Evolutionary conservation across 352 stramenopile species (phyloP).

Genomic region (Pythium sukuiense): DNA sequence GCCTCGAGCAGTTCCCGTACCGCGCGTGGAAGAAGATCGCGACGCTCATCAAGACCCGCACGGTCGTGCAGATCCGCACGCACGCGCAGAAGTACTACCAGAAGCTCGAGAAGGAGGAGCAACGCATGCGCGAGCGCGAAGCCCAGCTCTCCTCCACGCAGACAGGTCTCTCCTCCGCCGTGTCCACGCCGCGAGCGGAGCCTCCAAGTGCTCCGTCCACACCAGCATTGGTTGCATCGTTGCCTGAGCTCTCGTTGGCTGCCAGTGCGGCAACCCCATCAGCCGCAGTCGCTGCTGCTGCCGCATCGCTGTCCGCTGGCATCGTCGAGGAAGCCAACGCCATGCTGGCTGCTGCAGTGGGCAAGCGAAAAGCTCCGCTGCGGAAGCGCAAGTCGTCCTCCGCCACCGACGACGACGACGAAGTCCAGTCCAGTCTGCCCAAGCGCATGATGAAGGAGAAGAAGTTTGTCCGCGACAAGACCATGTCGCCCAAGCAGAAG

Average conservation of each 20-base stretch:
- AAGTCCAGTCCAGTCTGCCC: constrained; percentile 50
- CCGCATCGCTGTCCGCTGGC: neutral
- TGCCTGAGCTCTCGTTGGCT: constrained; percentile 14
- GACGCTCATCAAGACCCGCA: constrained; percentile 93
- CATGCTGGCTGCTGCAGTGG: constrained; percentile 15
- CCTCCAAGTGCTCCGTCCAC: constrained; percentile 6
- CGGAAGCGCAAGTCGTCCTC: constrained; percentile 61
- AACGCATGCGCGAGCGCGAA: constrained; percentile 69
- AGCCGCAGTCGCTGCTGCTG: neutral
- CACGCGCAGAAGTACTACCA: constrained; percentile 91
- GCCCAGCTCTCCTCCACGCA: constrained; percentile 29
- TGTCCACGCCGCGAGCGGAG: constrained; percentile 8
- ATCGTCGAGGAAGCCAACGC: neutral
- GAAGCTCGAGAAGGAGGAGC: constrained; percentile 88
- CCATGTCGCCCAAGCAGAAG: constrained; percentile 83
- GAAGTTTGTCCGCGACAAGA: constrained; percentile 50
- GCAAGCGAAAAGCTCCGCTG: constrained; percentile 63
- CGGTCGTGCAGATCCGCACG: constrained; percentile 88
- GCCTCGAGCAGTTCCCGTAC: constrained; percentile 84
- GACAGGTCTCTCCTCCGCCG: constrained; percentile 4
- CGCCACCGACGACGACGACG: constrained; percentile 29
- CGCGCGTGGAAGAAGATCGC: constrained; percentile 93
- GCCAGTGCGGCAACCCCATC: neutral
- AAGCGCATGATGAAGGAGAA: constrained; percentile 75
- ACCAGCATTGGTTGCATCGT: neutral